phyloP scores from a whole-genome alignment of 768 basidiomycete genomes.

The Lactifluus hygrophoroides region DNA sequence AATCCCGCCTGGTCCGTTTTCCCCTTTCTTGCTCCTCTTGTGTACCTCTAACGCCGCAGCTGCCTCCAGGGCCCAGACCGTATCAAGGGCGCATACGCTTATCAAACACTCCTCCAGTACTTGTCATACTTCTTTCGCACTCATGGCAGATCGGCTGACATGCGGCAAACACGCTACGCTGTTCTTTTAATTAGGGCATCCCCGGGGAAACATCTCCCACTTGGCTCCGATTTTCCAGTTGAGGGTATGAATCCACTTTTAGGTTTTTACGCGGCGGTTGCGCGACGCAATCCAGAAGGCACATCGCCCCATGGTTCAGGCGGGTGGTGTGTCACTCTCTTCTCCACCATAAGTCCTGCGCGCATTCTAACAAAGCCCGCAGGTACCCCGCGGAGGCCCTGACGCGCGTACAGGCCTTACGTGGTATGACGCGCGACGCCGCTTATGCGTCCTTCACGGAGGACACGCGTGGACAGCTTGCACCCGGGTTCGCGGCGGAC shows the following conservation, averaged over 20 bases:
- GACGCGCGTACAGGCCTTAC: conserved; percentile 72
- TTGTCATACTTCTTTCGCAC: conserved; percentile 20
- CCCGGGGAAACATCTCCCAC: conserved; percentile 48
- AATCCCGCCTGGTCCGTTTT: conserved; percentile 57
- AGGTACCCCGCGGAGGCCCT: conserved; percentile 76
- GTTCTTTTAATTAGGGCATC: conserved; percentile 39
- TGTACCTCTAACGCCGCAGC: not conserved
- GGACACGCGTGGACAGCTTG: conserved; percentile 59
- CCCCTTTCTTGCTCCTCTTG: not conserved
- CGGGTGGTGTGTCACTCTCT: conserved; percentile 58
- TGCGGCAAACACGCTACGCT: not conserved
- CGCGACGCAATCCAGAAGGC: conserved; percentile 60
- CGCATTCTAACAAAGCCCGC: too few relatives aligned
- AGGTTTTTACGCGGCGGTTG: conserved; percentile 84
- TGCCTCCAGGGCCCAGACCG: conserved; percentile 62
- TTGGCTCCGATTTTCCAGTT: conserved; percentile 93
- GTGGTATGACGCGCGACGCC: conserved; percentile 84
- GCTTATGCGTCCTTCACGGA: conserved; percentile 85
- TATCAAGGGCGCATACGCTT: conserved; percentile 86
- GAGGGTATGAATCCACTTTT: conserved; percentile 84
- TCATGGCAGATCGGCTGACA: not conserved
- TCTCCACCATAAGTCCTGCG: too few relatives aligned
- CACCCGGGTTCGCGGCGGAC: conserved; percentile 76
- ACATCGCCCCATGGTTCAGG: conserved; percentile 71
- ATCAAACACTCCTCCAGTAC: conserved; percentile 66